Base-by-base conservation (phyloP, 1,139 yeast genomes). In the Saccharomyces hybrid region DNA sequence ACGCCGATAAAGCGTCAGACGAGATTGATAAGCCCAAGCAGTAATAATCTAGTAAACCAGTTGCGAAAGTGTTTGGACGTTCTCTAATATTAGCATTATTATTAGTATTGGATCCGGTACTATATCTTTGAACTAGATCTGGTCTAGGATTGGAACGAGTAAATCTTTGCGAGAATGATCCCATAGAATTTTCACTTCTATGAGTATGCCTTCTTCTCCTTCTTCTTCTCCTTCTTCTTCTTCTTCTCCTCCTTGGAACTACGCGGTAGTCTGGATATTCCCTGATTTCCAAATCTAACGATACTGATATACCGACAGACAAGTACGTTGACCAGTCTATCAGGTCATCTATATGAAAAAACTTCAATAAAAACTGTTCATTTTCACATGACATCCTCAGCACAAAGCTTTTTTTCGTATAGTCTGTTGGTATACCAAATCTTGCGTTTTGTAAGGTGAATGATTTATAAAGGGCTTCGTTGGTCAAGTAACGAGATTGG, bases 401-500 rank as follows among this genome's bases (percentile, higher is more conserved):
- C 2, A 83, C 85, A 49, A 69, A 70, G 7, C 67, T 63, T 55
- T 63, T 66, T 54, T 70, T 71, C 53, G 69, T 81, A 74, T 57
- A 84, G 65, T 86, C 95, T 2, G 79, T 74, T 0, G 93, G 91
- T 25, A 85, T 70, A 0, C 95, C 95, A 54, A 83, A 67, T 60
- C 75, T 78, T n/a, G 86, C 84, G 66, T 82, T 80, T 66, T 86
- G 95, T 48, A 86, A 72, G 1, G 90, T 79, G 63, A 82, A 86
- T 0, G 87, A 79, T 57, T 83, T 75, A 28, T 78, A 64, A 25
- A 84, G 62, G 52, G 65, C 72, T 2, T 63, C 57, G 5, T 70
- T 59, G 1, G 68, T 62, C 5, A 79, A 57, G 48, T 71, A 70
- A 16, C 68, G 63, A 3, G 59, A 52, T 20, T 67, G 70, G 20